Evolutionary conservation across 2,329 filamentous ascomycete genomes (phyloP), one percentile per base, ranked within the genome.

Genomic region (Sporothrix inflata): DNA sequence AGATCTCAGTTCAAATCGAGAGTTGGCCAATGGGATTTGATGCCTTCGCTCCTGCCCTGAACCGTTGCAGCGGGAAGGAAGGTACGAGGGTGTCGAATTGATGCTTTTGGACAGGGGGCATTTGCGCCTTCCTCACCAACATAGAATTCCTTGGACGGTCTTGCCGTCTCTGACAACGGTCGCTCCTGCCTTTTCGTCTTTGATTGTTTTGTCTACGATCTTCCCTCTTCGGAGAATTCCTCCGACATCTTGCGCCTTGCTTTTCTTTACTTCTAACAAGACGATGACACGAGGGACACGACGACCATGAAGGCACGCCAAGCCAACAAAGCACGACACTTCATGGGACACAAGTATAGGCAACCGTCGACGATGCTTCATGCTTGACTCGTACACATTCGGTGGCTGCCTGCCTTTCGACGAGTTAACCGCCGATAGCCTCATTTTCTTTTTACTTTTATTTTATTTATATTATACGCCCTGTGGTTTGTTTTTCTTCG

Each of bases 201-300:
- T 45, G 11, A 47, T 55, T 49, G 30, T 60, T 53, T 69, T 38
- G 16, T 12, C 55, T 40, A 14, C 45, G 34, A 7, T 30, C 30
- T 63, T 5, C 30, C 0, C 49, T 24, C n/a, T 19, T 72, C 74
- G 76, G 75, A 75, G 68, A 76, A 75, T 76, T 75, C 75, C 42
- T 75, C 75, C 53, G 63, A 75, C 75, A 47, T 53, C 30, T 63
- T 47, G 21, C n/a, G 49, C 53, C 55, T 49, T 70, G 69, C 21
- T 51, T 49, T 47, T 55, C 60, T 47, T 16, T 65, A 47, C 34
- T 40, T 71, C 69, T 65, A 34, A 66, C 69, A 42, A 45, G 69
- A 66, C 55, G 60, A 66, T 55, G 69, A 71, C 57, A 71, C 69
- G 21, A 66, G 19, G 45, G 42, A 49, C 42, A 49, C 45, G 63